phyloP scores from a whole-genome alignment of 2,329 filamentous ascomycete species.

The Colletotrichum sublineola region DNA sequence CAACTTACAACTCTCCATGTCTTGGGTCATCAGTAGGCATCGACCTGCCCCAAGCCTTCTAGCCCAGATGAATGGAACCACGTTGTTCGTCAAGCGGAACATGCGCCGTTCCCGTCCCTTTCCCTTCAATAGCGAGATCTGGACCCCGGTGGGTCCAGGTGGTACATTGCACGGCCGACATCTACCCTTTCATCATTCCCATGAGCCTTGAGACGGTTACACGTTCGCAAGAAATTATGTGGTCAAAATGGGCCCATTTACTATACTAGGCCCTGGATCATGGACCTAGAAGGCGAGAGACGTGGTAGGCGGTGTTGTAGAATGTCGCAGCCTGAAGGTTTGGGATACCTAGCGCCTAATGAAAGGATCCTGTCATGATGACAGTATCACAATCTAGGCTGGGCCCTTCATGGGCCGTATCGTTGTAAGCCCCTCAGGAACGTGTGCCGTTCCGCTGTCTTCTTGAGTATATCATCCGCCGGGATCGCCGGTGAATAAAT shows the following conservation, averaged over 20 bases:
- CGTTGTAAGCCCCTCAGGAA: neutral
- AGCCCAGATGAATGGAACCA: constrained; percentile 36
- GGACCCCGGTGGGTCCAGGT: constrained; percentile 18
- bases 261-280: constrained; percentile 13
- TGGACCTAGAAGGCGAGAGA: constrained; percentile 3
- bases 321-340: constrained; percentile 27
- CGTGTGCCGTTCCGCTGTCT: neutral
- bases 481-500: neutral
- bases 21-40: constrained; percentile 13
- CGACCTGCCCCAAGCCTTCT: constrained; percentile 34
- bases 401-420: neutral
- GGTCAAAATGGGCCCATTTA: neutral
- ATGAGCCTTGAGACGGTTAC: constrained; percentile 12
- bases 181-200: neutral
- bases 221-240: neutral
- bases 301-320: neutral
- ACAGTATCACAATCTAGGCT: constrained; percentile 11
- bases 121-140: constrained; percentile 3
- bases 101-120: constrained; percentile 1
- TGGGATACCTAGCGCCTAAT: constrained; percentile 8
- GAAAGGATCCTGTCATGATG: neutral
- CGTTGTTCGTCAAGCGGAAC: constrained; percentile 26
- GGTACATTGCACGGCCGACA: constrained; percentile 35
- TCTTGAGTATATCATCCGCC: neutral
- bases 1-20: neutral